These are phyloP conservation scores for Aspergillus tubingensis DNA, from an alignment of 2,329 filamentous ascomycete species.

Conservation along the genomic window DNA sequence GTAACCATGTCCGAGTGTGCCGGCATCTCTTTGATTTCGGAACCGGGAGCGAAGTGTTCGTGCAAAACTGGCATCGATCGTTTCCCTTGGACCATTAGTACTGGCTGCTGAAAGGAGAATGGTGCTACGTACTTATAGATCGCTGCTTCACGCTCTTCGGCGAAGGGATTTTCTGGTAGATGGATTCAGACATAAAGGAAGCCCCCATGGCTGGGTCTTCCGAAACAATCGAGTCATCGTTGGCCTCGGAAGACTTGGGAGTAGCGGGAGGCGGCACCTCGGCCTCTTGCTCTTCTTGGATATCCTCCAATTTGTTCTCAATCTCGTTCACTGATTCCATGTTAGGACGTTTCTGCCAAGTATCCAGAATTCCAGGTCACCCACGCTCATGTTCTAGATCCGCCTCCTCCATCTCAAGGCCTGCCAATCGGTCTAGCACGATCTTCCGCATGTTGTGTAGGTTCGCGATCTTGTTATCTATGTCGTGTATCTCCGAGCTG, in stretches of 20 bases:
- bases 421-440: constrained; percentile 81
- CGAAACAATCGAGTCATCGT: constrained; percentile 55
- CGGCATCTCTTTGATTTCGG: constrained; percentile 81
- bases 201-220: constrained; percentile 55
- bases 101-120: not conserved
- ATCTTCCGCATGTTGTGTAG: constrained; percentile 90
- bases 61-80: constrained; percentile 89
- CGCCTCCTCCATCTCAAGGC: constrained; percentile 85
- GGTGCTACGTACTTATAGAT: constrained; percentile 38
- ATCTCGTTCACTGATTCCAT: constrained; percentile 53
- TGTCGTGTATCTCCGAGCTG: constrained; percentile 90
- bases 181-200: constrained; percentile 94
- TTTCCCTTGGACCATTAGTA: constrained; percentile 54
- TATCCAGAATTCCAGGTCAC: constrained; percentile 33
- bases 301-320: constrained; percentile 63
- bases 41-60: constrained; percentile 90
- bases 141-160: constrained; percentile 55
- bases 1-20: constrained; percentile 88
- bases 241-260: constrained; percentile 38
- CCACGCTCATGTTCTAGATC: constrained; percentile 84
- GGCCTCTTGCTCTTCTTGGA: constrained; percentile 53
- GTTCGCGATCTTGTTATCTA: constrained; percentile 95
- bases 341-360: constrained; percentile 5
- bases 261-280: constrained; percentile 34
- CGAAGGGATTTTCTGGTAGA: constrained; percentile 88